Percentiles rank a stretch among this genome's conserved stretches.
Evolutionary conservation across 495 filamentous ascomycete species (phyloP).

Genomic region (Venustampulla echinocandica): DNA sequence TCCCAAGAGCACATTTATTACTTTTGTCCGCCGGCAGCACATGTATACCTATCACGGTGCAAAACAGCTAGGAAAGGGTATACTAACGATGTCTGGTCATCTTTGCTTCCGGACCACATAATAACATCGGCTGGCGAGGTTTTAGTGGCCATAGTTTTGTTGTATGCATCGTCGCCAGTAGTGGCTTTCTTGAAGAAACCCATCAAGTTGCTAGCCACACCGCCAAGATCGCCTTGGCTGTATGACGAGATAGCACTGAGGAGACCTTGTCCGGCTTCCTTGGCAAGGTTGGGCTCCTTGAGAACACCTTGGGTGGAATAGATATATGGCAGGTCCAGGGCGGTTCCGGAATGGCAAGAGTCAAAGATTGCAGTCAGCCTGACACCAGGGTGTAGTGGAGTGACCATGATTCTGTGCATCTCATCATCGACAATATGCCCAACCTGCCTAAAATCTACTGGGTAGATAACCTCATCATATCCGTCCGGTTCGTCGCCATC

Average conservation of each 20-base stretch:
- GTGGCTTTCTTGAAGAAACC: conserved; percentile 92
- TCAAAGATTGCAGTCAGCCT: conserved; percentile 97
- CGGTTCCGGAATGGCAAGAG: conserved; percentile 97
- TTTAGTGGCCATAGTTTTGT: conserved; percentile 76
- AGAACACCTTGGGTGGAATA: conserved; percentile 92
- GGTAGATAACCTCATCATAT: conserved; percentile 97
- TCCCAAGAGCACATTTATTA: conserved; percentile 1
- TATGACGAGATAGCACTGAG: conserved; percentile 85
- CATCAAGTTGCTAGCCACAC: conserved; percentile 71
- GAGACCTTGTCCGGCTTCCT: conserved; percentile 91
- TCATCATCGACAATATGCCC: conserved; percentile 98
- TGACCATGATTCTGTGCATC: conserved; percentile 97
- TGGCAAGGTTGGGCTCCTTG: conserved; percentile 97
- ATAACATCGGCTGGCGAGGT: conserved; percentile 92
- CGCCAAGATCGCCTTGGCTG: conserved; percentile 78
- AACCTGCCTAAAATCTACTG: conserved; percentile 81
- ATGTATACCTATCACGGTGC: conserved; percentile 7
- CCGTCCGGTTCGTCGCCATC: conserved; percentile 94
- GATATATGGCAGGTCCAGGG: conserved; percentile 92
- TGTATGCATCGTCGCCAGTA: conserved; percentile 69
- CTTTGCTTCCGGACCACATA: conserved; percentile 96
- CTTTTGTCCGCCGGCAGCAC: conserved; percentile 8
- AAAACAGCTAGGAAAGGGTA: conserved; percentile 23
- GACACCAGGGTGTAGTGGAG: conserved; percentile 69
- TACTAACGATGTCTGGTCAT: conserved; percentile 86